Evolutionary conservation across 305 asterid species (phyloP).

Genomic region (Lippia alba): DNA sequence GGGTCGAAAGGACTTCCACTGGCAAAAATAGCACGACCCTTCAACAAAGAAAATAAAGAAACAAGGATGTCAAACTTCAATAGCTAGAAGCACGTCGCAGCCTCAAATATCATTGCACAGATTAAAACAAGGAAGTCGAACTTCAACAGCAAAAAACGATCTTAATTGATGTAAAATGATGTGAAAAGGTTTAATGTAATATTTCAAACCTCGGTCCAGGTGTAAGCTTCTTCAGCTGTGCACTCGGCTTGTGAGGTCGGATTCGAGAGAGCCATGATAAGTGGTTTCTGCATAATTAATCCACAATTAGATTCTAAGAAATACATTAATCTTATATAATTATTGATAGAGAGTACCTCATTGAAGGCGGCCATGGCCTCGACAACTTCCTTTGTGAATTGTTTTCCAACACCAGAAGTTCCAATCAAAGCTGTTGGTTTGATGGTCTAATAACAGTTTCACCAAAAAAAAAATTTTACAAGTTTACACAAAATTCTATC

Average conservation of each 20-base stretch:
- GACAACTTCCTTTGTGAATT: slow-evolving; percentile 79
- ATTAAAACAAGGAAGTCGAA: too few species aligned
- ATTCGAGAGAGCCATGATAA: slow-evolving; percentile 84
- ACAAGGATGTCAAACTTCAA: slow-evolving; percentile 10
- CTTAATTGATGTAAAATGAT: too few species aligned
- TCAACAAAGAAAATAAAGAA: slow-evolving; percentile 21
- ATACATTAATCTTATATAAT: too few species aligned
- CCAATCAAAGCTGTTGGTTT: slow-evolving; percentile 83
- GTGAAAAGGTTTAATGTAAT: slow-evolving; percentile 9
- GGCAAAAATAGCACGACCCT: slow-evolving; percentile 78
- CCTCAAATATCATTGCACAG: too few species aligned
- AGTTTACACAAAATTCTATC: slow-evolving; percentile 2
- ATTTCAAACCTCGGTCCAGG: slow-evolving; percentile 71
- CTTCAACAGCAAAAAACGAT: too few species aligned
- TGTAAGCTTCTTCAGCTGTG: slow-evolving; percentile 87
- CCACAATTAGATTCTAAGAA: neutral
- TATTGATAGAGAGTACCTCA: slow-evolving; percentile 44
- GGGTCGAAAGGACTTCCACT: slow-evolving; percentile 87
- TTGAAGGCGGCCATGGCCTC: slow-evolving; percentile 76
- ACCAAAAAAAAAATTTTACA: neutral
- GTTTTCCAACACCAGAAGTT: slow-evolving; percentile 82
- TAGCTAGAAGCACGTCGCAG: too few species aligned
- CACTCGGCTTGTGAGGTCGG: slow-evolving; percentile 93
- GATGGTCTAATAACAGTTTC: slow-evolving; percentile 50
- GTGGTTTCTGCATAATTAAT: slow-evolving; percentile 64